Conservation (phyloP, 2,329 filamentous ascomycete species). For the Aspergillus pseudonomiae region DNA sequence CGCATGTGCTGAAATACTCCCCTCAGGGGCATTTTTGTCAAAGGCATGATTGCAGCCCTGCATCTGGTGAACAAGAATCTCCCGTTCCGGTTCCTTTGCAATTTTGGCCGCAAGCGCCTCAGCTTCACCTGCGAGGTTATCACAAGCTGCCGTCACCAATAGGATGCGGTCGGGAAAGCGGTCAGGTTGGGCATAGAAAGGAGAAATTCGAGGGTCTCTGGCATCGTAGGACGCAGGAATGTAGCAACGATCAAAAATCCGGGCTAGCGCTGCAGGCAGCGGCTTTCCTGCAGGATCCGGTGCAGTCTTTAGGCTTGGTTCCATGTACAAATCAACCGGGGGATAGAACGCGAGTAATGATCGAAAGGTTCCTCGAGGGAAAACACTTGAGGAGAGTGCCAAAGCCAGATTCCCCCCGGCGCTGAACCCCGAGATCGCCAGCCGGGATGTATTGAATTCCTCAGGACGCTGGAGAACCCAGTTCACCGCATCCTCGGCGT, state of each 20-base stretch:
- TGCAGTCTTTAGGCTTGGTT: constrained; percentile 23
- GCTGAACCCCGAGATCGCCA: constrained; percentile 48
- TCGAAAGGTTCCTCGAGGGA: constrained; percentile 34
- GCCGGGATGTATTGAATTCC: constrained; percentile 35
- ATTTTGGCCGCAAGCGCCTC: constrained; percentile 34
- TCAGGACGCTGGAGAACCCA: constrained; percentile 39
- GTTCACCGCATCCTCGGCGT: constrained; percentile 43
- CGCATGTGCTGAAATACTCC: constrained; percentile 30
- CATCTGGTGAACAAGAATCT: constrained; percentile 38
- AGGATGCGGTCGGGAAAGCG: constrained; percentile 34
- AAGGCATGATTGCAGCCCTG: constrained; percentile 42
- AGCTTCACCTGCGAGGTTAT: constrained; percentile 34
- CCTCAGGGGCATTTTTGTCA: constrained; percentile 38
- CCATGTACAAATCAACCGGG: constrained; percentile 27
- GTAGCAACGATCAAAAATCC: constrained; percentile 36
- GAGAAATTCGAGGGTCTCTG: constrained; percentile 38
- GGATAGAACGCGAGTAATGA: constrained; percentile 40
- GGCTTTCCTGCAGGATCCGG: constrained; percentile 25
- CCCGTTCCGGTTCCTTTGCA: constrained; percentile 18
- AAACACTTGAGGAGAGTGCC: constrained; percentile 32
- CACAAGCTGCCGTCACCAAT: constrained; percentile 35
- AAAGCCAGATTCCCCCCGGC: constrained; percentile 48
- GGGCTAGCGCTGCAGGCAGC: constrained; percentile 28
- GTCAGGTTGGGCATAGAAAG: constrained; percentile 28
- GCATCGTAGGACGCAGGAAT: constrained; percentile 27